Evolutionary conservation across 495 filamentous ascomycete genomes (phyloP).

Genomic region (Penicillium malachiteum): DNA sequence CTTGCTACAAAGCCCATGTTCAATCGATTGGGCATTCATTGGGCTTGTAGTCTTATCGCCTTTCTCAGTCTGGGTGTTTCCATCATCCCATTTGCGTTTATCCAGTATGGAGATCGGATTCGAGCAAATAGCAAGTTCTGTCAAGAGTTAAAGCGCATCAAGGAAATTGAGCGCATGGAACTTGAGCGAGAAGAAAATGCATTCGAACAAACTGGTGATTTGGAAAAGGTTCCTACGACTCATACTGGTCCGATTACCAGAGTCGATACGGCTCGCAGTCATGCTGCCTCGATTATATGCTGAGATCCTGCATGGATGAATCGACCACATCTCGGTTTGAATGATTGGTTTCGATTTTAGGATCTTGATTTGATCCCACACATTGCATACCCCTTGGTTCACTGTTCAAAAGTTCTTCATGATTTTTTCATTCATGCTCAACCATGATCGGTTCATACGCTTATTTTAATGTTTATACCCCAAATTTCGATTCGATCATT

Average conservation of each 20-base stretch:
- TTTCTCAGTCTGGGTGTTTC: constrained; percentile 39
- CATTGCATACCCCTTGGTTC: too few species aligned
- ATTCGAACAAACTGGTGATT: background rate
- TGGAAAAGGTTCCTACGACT: constrained; percentile 14
- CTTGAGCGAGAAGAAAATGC: constrained; percentile 18
- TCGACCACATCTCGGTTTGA: background rate
- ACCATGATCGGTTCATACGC: too few species aligned
- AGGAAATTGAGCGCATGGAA: constrained; percentile 24
- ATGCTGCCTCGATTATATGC: constrained; percentile 26
- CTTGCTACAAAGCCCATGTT: constrained; percentile 44
- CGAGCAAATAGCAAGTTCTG: constrained; percentile 37
- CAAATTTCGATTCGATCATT: too few species aligned
- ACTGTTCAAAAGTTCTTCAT: too few species aligned
- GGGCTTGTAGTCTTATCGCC: constrained; percentile 43
- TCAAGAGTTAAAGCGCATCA: constrained; percentile 39
- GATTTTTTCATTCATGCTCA: too few species aligned
- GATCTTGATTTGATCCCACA: too few species aligned
- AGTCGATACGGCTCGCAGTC: constrained; percentile 25
- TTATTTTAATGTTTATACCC: too few species aligned
- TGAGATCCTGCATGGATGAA: background rate
- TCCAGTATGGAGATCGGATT: constrained; percentile 36
- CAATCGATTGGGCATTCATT: constrained; percentile 37
- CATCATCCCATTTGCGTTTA: constrained; percentile 36
- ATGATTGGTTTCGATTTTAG: background rate
- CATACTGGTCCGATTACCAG: constrained; percentile 15